These are phyloP conservation scores for Colletotrichum coccodes DNA, from an alignment of 2,329 filamentous ascomycete genomes.

Conservation along the genomic window DNA sequence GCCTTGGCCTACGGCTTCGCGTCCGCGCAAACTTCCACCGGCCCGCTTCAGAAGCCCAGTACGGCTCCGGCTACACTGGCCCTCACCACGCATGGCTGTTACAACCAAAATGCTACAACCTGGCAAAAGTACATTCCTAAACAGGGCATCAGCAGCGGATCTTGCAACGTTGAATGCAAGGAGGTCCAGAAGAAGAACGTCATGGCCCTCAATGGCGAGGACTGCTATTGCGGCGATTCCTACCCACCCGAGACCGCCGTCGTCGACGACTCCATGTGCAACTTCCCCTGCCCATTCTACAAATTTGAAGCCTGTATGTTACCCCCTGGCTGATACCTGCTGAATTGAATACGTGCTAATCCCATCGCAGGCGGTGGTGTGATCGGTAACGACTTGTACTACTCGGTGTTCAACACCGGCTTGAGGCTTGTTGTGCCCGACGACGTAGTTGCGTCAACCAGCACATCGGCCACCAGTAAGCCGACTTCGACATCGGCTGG, in stretches of 20 bases:
- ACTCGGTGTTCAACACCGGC: slow-evolving; percentile 63
- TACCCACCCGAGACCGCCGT: slow-evolving; percentile 69
- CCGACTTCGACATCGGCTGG: slow-evolving; percentile 33
- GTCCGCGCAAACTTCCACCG: slow-evolving; percentile 16
- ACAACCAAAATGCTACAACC: slow-evolving; percentile 50
- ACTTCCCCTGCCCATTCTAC: slow-evolving; percentile 73
- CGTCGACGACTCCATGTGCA: slow-evolving; percentile 70
- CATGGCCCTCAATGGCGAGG: slow-evolving; percentile 69
- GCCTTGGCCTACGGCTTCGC: slow-evolving; percentile 26
- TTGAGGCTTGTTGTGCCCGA: slow-evolving; percentile 51
- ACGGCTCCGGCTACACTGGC: slow-evolving; percentile 47
- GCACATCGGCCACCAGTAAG: slow-evolving; percentile 36
- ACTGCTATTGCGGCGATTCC: slow-evolving; percentile 78
- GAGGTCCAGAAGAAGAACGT: slow-evolving; percentile 57
- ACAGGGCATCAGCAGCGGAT: slow-evolving; percentile 47
- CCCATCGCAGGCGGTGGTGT: slow-evolving; percentile 46
- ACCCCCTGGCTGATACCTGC: not conserved
- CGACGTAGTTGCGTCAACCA: slow-evolving; percentile 41
- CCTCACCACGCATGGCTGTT: slow-evolving; percentile 63
- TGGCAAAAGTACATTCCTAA: slow-evolving; percentile 40
- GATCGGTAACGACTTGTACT: slow-evolving; percentile 40
- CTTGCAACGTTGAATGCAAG: slow-evolving; percentile 46
- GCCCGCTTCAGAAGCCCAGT: slow-evolving; percentile 47
- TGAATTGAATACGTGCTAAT: slow-evolving; percentile 6
- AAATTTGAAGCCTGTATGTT: slow-evolving; percentile 71